Evolutionary conservation across 768 basidiomycete genomes (phyloP), one percentile per base, ranked within the genome.

Genomic region (Suillus placidus): DNA sequence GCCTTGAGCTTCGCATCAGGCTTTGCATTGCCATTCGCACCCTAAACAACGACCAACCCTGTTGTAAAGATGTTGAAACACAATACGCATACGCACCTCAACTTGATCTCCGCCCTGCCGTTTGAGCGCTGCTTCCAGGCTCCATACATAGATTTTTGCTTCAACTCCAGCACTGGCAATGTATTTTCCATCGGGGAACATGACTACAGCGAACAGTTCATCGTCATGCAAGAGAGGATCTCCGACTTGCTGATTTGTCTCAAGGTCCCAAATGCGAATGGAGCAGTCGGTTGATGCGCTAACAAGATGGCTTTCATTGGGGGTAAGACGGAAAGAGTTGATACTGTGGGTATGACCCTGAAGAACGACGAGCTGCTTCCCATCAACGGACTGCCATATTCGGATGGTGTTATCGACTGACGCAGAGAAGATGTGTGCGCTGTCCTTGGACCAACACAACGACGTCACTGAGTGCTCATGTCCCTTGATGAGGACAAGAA

Each of bases 111-210:
- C 47, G 10, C 47, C 47, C 20, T 8, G 42, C 16, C 8, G 1
- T 43, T 43, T 8, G 14, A 60, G 18, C 6, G 26, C 35, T 35
- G 20, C 57, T 76, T 87, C 86, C 12, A 82, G 85, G 69, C 95
- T 88, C 95, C 95, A 97, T 0, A 94, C 84, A 5, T 91, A 88
- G 1, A 96, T 77, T 51, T 84, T 80, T 66, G 87, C 83, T 74
- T 97, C 95, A 71, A 85, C 85, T 0, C 94, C 94, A 14, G 88
- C 94, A 70, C 90, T 94, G 4, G 88, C 93, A 7, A 97, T 82
- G 63, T 88, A 87, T 70, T 84, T 88, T 14, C 91, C 94, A 78
- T 97, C 94, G 3, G 84, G 82, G 69, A 91, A 94, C 47, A 49
- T 23, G n/a, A 49, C n/a, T 14, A 40, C 40, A 40, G 13, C 40